Percentiles rank a stretch among this genome's conserved stretches.
Conservation (phyloP, 345 rosid genomes). For the Salix udensis region DNA sequence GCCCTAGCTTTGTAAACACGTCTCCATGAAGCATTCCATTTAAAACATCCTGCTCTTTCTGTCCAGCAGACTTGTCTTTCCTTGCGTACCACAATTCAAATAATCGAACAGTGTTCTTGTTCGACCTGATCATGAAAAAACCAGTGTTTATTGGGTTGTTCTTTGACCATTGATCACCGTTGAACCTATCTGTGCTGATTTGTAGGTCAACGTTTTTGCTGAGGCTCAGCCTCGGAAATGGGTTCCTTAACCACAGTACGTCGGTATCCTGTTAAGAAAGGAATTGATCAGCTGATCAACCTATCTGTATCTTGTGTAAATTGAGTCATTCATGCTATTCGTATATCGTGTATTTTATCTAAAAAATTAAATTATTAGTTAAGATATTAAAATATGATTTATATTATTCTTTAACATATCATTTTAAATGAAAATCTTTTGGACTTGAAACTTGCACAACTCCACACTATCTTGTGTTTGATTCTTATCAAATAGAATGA, state of each 20-base stretch:
- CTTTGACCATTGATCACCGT: constrained; percentile 30
- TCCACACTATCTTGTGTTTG: too few species aligned
- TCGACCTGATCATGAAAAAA: constrained; percentile 61
- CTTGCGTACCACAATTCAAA: constrained; percentile 57
- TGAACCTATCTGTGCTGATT: constrained; percentile 52
- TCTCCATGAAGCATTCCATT: constrained; percentile 37
- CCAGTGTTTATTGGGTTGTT: constrained; percentile 57
- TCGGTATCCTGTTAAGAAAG: constrained; percentile 55
- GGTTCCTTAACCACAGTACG: constrained; percentile 72
- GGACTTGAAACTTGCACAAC: too few species aligned
- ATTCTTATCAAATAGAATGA: too few species aligned
- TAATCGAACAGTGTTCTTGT: constrained; percentile 58
- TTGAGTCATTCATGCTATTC: not conserved
- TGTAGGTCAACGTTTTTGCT: constrained; percentile 51
- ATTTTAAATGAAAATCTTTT: too few species aligned
- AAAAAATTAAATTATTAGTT: too few species aligned
- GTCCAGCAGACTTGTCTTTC: constrained; percentile 47
- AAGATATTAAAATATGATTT: too few species aligned
- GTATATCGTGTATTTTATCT: too few species aligned
- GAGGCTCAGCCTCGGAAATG: constrained; percentile 36
- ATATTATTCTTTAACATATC: too few species aligned
- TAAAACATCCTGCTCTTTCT: constrained; percentile 78
- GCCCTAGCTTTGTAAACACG: constrained; percentile 27
- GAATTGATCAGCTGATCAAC: not conserved
- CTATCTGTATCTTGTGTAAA: not conserved